Evolutionary conservation across 1,284 basidiomycete genomes (phyloP), one percentile per base, ranked within the genome.

Genomic region (Inonotus hispidus): DNA sequence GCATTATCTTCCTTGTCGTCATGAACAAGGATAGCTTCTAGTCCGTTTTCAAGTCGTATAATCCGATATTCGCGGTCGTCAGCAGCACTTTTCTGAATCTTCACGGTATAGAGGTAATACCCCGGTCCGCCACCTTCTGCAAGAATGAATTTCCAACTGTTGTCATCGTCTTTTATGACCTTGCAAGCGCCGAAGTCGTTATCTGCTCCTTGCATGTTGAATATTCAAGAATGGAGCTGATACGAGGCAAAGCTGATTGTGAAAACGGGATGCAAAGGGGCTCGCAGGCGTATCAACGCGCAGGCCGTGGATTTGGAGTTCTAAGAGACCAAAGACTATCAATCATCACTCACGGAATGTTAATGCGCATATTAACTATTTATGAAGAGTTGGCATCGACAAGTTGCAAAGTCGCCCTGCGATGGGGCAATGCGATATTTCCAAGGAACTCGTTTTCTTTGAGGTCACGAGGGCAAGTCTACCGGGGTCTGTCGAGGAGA

Each of bases 1-100:
- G 93, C 91, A 77, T 96, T 97, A 77, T 99, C 97, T 4, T 94
- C 87, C 68, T 87, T 86, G 0, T 83, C 76, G 72, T 99, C 97
- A 63, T 91, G 90, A 21, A 98, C 83, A n/a, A 99, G 75, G 65
- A 92, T 85, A 0, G 87, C 93, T 66, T 94, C 87, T n/a, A 99
- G 78, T 1, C 92, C 93, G 70, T 99, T 99, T 8, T 87, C 80
- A 2, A 99, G 82, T 53, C 81, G 82, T 61, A 99, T 90, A 57
- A 96, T 76, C 61, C 90, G 81, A 71, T 97, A 93, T 10, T 84
- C 80, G 29, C 50, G 50, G 16, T 35, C 29, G 32, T 52, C 50
- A 11, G 16, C 25, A 11, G n/a, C 27, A n/a, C 50, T 52, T 27
- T 52, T 52, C 29, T 52, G 27, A 10, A 52, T 35, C 27, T 8